phyloP scores from a whole-genome alignment of 192 early-diverging fungal species.

The Coemansia sp. region DNA sequence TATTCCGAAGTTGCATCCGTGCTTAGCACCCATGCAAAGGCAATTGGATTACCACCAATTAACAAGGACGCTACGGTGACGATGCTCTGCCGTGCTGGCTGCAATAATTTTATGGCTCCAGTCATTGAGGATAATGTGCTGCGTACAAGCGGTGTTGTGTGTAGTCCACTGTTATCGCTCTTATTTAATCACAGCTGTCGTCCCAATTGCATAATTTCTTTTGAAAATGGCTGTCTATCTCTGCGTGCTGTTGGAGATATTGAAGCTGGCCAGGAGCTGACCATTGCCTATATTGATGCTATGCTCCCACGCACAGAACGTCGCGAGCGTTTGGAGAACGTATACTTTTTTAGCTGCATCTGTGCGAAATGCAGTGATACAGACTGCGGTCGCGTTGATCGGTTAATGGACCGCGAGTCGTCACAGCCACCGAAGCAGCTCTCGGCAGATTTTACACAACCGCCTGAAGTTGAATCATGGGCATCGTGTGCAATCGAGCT shows the following conservation, averaged over 20 bases:
- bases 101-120: slow-evolving; percentile 35
- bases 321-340: slow-evolving; percentile 11
- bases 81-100: slow-evolving; percentile 25
- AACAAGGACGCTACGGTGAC: slow-evolving; percentile 3
- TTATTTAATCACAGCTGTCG: slow-evolving; percentile 51
- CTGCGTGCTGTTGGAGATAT: slow-evolving; percentile 35
- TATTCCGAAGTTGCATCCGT: slow-evolving; percentile 35
- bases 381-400: slow-evolving; percentile 16
- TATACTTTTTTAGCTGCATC: slow-evolving; percentile 46
- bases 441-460: slow-evolving; percentile 27
- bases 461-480: slow-evolving; percentile 23
- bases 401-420: slow-evolving; percentile 19
- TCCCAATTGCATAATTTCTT: slow-evolving; percentile 30
- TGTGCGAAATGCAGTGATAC: slow-evolving; percentile 26
- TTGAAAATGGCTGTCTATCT: slow-evolving; percentile 14
- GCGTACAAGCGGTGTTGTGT: slow-evolving; percentile 23
- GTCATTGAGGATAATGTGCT: slow-evolving; percentile 3
- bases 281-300: slow-evolving; percentile 32
- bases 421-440: slow-evolving; percentile 13
- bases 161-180: slow-evolving; percentile 39
- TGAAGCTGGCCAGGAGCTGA: slow-evolving; percentile 25
- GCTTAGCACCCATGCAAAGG: background rate
- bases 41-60: background rate
- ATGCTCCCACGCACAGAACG: slow-evolving; percentile 29
- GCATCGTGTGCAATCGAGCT: background rate